A percentile compares a stretch with the other conserved stretches of the same genome.
Conservation (phyloP, 2,329 filamentous ascomycete genomes). For the Pseudogymnoascus sp. region DNA sequence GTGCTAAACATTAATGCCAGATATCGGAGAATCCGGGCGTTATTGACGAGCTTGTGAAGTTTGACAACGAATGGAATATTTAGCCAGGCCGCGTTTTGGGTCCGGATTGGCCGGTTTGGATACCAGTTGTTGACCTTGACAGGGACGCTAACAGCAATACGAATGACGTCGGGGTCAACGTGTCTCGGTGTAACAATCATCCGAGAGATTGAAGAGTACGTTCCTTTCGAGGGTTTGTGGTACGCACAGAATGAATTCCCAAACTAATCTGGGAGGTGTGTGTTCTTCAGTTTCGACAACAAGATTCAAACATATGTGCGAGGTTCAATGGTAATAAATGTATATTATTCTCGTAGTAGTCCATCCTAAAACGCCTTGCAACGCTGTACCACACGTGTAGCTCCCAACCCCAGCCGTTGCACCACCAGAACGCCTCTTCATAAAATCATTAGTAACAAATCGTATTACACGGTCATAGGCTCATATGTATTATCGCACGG, state of each 20-base stretch:
- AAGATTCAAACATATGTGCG: background rate
- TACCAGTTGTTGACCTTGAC: background rate
- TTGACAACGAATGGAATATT: background rate
- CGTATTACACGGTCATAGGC: constrained; percentile 3
- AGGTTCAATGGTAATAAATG: background rate
- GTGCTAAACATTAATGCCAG: background rate
- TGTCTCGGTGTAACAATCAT: background rate
- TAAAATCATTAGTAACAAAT: background rate
- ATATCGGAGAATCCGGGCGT: background rate
- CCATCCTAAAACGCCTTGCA: background rate
- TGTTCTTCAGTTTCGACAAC: too few relatives aligned
- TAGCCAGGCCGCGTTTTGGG: background rate
- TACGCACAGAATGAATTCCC: background rate
- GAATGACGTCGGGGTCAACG: background rate
- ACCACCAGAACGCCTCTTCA: background rate
- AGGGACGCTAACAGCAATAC: background rate
- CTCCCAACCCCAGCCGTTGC: background rate
- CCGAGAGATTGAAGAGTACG: background rate
- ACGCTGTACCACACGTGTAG: background rate
- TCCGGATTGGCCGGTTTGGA: background rate
- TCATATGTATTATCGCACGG: constrained; percentile 4
- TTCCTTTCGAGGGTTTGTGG: background rate
- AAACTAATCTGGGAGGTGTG: background rate
- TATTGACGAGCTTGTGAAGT: background rate
- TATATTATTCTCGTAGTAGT: background rate